These are phyloP conservation scores for Xylariaceae sp. DNA, from an alignment of 2,329 filamentous ascomycete species.

Conservation along the genomic window DNA sequence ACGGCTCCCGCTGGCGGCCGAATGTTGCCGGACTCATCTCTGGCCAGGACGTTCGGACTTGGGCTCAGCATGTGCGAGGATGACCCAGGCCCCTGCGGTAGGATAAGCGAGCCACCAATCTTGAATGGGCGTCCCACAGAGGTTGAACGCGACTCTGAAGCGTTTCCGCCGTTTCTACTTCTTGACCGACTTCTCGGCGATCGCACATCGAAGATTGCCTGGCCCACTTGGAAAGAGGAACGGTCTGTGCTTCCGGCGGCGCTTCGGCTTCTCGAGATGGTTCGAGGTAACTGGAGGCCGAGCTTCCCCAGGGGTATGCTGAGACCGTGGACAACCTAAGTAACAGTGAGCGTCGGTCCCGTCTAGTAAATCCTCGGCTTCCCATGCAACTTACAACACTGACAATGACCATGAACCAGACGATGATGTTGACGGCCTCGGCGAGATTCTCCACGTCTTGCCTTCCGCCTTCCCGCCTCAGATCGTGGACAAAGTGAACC, in stretches of 20 bases:
- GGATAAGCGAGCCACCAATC: constrained; percentile 38
- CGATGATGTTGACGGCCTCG: constrained; percentile 64
- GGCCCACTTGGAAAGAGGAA: constrained; percentile 15
- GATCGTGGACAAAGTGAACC: constrained; percentile 61
- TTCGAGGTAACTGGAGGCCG: constrained; percentile 56
- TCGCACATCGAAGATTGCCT: constrained; percentile 4
- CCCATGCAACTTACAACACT: constrained; percentile 60
- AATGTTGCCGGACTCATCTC: not conserved
- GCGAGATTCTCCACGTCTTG: constrained; percentile 60
- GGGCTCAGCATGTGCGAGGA: not conserved
- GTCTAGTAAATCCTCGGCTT: no score
- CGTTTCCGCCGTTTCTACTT: constrained; percentile 10
- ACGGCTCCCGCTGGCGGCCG: constrained; percentile 15
- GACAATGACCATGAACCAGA: constrained; percentile 83
- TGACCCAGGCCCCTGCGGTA: constrained; percentile 6
- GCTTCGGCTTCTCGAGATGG: constrained; percentile 50
- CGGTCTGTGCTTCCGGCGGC: constrained; percentile 22
- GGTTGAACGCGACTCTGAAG: constrained; percentile 16
- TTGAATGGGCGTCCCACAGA: constrained; percentile 31
- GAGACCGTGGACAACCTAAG: constrained; percentile 69
- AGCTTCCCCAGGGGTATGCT: constrained; percentile 73
- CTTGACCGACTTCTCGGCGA: constrained; percentile 19
- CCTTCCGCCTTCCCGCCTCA: constrained; percentile 50
- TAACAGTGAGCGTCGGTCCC: constrained; percentile 3
- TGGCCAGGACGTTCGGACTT: constrained; percentile 1